phyloP scores from a whole-genome alignment of 208 protist genomes.

The Herpetomonas tarakana region DNA sequence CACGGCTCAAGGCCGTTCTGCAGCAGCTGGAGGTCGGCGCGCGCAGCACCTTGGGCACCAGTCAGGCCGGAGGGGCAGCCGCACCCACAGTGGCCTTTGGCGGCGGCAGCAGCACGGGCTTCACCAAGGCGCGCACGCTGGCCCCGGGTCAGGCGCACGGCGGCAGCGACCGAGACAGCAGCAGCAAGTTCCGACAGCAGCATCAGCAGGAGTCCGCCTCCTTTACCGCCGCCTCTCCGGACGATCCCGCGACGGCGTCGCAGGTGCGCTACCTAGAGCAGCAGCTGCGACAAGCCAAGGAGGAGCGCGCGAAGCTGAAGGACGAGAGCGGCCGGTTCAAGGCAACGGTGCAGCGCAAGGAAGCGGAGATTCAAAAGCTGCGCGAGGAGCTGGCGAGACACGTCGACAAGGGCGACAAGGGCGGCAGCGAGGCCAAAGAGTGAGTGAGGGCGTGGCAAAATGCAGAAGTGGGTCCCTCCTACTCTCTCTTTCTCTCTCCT shows the following conservation, averaged over 20 bases:
- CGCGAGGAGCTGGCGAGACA: not conserved
- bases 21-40: constrained; percentile 45
- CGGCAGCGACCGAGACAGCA: not conserved
- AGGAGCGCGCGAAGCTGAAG: not conserved
- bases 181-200: not conserved
- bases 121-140: too few species aligned
- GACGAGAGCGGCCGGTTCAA: not conserved
- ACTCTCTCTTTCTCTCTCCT: too few species aligned
- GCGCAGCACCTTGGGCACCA: too few species aligned
- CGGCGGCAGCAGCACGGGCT: too few species aligned
- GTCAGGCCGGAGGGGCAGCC: too few species aligned
- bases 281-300: constrained; percentile 3
- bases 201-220: constrained; percentile 1
- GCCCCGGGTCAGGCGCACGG: not conserved
- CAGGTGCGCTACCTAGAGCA: constrained; percentile 8
- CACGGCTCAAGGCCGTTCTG: constrained; percentile 36
- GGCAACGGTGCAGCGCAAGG: constrained; percentile 1
- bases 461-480: too few species aligned
- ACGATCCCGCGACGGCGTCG: not conserved
- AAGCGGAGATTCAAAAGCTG: constrained; percentile 5
- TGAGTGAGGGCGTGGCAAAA: too few species aligned
- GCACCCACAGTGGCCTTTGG: too few species aligned
- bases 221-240: constrained; percentile 1
- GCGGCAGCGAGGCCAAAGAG: not conserved
- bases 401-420: not conserved